These are phyloP conservation scores for Teratosphaeria nubilosa DNA, from an alignment of 2,329 filamentous ascomycete genomes.

Conservation along the genomic window DNA sequence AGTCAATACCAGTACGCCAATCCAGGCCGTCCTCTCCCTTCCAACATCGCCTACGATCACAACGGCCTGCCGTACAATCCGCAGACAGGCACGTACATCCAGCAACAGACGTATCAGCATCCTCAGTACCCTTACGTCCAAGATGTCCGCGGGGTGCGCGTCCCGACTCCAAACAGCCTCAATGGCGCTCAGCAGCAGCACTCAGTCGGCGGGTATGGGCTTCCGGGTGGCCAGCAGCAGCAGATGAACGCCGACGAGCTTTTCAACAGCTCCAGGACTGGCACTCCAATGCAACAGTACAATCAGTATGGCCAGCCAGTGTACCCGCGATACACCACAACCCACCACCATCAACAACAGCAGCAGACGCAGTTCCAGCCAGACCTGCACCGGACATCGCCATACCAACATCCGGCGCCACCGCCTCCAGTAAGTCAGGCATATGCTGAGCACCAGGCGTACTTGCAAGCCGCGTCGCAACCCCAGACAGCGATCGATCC, in stretches of 20 bases:
- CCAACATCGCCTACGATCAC: conserved; percentile 21
- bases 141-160: conserved; percentile 16
- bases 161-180: conserved; percentile 15
- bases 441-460: conserved; percentile 22
- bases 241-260: conserved; percentile 15
- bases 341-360: background rate
- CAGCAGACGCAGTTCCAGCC: background rate
- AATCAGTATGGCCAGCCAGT: conserved; percentile 15
- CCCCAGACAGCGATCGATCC: conserved; percentile 23
- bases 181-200: conserved; percentile 8
- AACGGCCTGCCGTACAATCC: conserved; percentile 20
- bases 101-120: conserved; percentile 12
- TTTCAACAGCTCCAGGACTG: conserved; percentile 19
- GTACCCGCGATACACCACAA: conserved; percentile 14
- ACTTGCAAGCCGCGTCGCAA: conserved; percentile 20
- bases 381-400: conserved; percentile 2
- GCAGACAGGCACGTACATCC: conserved; percentile 18
- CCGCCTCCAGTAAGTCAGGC: conserved; percentile 12
- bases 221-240: conserved; percentile 19
- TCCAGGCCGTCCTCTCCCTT: conserved; percentile 18
- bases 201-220: conserved; percentile 21
- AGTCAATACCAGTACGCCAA: conserved; percentile 21
- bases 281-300: conserved; percentile 22
- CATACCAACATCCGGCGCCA: conserved; percentile 10
- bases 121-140: conserved; percentile 18